A percentile compares a stretch with the other conserved stretches of the same genome.
phyloP scores from a whole-genome alignment of 2,329 filamentous ascomycete species.

The Aspergillus oerlinghausenensis region DNA sequence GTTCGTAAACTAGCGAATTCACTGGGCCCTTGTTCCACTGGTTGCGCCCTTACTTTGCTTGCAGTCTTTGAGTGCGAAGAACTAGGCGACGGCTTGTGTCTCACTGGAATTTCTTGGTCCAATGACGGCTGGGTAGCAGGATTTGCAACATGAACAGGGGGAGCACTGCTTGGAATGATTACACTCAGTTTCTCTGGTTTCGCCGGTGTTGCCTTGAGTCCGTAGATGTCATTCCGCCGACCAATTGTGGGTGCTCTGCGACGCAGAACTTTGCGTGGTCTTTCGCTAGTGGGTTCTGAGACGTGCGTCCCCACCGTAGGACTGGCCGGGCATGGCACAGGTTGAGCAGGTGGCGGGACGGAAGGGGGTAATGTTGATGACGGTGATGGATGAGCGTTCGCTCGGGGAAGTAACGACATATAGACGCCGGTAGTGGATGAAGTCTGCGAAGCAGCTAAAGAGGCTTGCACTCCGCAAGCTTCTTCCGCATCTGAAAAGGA shows the following conservation, averaged over 20 bases:
- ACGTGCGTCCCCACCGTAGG: conserved; percentile 8
- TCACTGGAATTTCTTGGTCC: conserved; percentile 11
- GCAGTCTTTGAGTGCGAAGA: conserved; percentile 12
- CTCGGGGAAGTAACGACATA: conserved; percentile 27
- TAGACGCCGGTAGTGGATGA: conserved; percentile 21
- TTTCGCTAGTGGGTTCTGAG: conserved; percentile 18
- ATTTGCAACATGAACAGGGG: conserved; percentile 15
- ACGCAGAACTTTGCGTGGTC: conserved; percentile 37
- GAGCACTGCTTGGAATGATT: conserved; percentile 22
- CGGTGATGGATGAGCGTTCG: conserved; percentile 19
- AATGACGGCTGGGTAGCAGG: conserved; percentile 4
- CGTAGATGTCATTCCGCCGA: conserved; percentile 24
- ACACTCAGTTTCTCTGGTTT: conserved; percentile 26
- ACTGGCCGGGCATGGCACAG: conserved; percentile 3
- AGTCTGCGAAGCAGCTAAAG: conserved; percentile 16
- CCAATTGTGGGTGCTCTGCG: conserved; percentile 40
- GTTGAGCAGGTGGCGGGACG: conserved; percentile 1
- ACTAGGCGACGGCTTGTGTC: conserved; percentile 9
- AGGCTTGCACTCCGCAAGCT: conserved; percentile 13
- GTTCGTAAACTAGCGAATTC: conserved; percentile 38
- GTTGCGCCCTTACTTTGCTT: conserved; percentile 12
- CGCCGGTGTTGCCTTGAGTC: conserved; percentile 7
- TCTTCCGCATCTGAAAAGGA: conserved; percentile 29
- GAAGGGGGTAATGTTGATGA: conserved; percentile 5
- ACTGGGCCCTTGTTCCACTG: conserved; percentile 25